A percentile compares a stretch with the other conserved stretches of the same genome.
Evolutionary conservation across 1,284 basidiomycete genomes (phyloP).

Genomic region (Trametes pubescens): DNA sequence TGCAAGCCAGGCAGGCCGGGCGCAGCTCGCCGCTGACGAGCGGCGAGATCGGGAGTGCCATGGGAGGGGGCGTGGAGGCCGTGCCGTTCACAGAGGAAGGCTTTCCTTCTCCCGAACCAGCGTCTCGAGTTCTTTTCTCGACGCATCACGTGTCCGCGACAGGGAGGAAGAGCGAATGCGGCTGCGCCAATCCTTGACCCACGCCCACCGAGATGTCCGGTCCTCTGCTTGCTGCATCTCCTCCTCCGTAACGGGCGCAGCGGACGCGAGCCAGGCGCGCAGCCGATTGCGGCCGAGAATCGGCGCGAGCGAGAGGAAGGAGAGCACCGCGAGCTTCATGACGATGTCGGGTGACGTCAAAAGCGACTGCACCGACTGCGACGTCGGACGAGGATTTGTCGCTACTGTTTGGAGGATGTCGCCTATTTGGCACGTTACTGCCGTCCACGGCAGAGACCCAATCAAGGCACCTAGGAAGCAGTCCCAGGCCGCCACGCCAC

Average conservation of each 20-base stretch:
- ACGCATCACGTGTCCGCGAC: constrained; percentile 44
- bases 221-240: constrained; percentile 38
- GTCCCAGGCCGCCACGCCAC: constrained; percentile 77
- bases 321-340: constrained; percentile 75
- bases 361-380: constrained; percentile 76
- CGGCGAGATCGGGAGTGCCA: background rate
- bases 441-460: constrained; percentile 83
- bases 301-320: constrained; percentile 79
- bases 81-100: constrained; percentile 36
- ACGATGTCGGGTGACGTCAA: constrained; percentile 77
- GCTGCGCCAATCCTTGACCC: constrained; percentile 66
- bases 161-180: constrained; percentile 58
- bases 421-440: constrained; percentile 87
- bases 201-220: constrained; percentile 58
- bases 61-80: background rate
- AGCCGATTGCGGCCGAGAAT: constrained; percentile 75
- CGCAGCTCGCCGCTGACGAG: constrained; percentile 1
- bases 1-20: background rate
- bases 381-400: constrained; percentile 68
- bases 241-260: constrained; percentile 22
- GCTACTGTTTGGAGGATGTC: constrained; percentile 84
- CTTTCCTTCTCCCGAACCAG: constrained; percentile 43
- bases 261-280: constrained; percentile 57
- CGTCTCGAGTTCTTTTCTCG: constrained; percentile 37
- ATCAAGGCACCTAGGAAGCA: constrained; percentile 86